Percentiles rank a stretch among this genome's conserved stretches.
Conservation (phyloP, 2,329 filamentous ascomycete species). For the Nothophaeocryptopus gaeumannii region DNA sequence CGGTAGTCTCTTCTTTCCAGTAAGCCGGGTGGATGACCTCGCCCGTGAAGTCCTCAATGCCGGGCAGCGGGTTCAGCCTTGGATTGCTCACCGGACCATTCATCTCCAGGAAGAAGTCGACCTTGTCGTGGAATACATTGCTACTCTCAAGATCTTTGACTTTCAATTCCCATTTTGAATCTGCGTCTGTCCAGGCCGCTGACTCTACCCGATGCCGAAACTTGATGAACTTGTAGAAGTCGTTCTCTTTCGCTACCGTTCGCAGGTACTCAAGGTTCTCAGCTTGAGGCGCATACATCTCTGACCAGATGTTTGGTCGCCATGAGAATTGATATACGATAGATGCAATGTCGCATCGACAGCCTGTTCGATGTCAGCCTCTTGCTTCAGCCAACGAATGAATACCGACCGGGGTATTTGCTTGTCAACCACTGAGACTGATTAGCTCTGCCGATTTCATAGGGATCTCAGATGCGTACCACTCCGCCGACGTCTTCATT, state of each 20-base stretch:
- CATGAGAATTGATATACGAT: conserved; percentile 37
- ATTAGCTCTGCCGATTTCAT: neutral
- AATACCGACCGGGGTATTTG: conserved; percentile 25
- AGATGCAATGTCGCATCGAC: conserved; percentile 35
- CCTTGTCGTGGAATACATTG: conserved; percentile 16
- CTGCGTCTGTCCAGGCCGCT: conserved; percentile 19
- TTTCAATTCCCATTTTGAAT: conserved; percentile 19
- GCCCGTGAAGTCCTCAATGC: conserved; percentile 15
- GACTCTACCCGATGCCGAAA: conserved; percentile 17
- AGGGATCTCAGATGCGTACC: conserved; percentile 11
- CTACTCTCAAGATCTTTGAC: conserved; percentile 13
- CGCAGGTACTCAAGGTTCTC: conserved; percentile 22
- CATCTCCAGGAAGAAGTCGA: conserved; percentile 24
- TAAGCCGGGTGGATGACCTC: conserved; percentile 14
- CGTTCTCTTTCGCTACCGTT: conserved; percentile 19
- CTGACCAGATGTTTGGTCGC: conserved; percentile 27
- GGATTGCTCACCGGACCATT: conserved; percentile 23
- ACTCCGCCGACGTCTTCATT: conserved; percentile 37
- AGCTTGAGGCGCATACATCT: conserved; percentile 24
- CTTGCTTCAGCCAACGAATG: too few species aligned
- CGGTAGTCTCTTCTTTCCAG: conserved; percentile 8
- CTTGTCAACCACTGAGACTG: conserved; percentile 36
- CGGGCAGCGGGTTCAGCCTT: conserved; percentile 8
- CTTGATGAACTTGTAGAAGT: conserved; percentile 24
- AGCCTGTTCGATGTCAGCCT: conserved; percentile 17